Percentiles rank a stretch among this genome's conserved stretches.
phyloP scores from a whole-genome alignment of 108 stramenopile genomes.

The Pseudonitzschia multistriata region DNA sequence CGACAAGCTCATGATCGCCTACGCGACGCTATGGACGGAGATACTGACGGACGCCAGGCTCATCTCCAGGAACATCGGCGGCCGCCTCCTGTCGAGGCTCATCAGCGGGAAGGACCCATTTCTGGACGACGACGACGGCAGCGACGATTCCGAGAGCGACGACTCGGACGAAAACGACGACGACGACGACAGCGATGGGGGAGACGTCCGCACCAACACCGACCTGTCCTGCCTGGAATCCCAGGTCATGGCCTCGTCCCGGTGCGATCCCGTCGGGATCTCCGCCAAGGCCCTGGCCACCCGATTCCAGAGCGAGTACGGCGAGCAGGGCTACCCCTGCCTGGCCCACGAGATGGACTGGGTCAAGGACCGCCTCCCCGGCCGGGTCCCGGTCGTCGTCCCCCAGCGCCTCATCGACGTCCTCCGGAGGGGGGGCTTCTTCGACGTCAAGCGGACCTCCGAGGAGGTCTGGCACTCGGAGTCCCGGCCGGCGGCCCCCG shows the following conservation, averaged over 20 bases:
- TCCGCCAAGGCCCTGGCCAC: constrained; percentile 79
- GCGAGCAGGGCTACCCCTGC: constrained; percentile 66
- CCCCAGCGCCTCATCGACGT: constrained; percentile 56
- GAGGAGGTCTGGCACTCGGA: constrained; percentile 49
- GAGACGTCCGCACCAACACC: constrained; percentile 20
- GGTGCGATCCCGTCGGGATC: constrained; percentile 71
- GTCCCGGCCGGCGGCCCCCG: constrained; percentile 36
- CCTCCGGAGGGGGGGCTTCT: constrained; percentile 65
- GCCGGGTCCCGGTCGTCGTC: constrained; percentile 53
- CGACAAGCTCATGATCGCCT: constrained; percentile 36
- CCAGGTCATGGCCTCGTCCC: constrained; percentile 54
- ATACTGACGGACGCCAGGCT: constrained; percentile 65
- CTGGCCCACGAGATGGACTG: constrained; percentile 60
- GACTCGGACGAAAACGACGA: constrained; percentile 34
- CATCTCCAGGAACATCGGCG: constrained; percentile 45
- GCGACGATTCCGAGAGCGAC: constrained; percentile 39
- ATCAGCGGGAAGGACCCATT: constrained; percentile 53
- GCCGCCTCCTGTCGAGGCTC: constrained; percentile 56
- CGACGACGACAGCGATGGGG: constrained; percentile 33
- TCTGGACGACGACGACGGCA: constrained; percentile 24
- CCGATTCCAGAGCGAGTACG: constrained; percentile 56
- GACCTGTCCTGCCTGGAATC: constrained; percentile 60
- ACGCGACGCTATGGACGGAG: constrained; percentile 57
- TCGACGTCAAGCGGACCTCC: constrained; percentile 42
- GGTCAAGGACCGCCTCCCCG: constrained; percentile 50